Evolutionary conservation across 495 filamentous ascomycete species (phyloP).

Genomic region (Polyplosphaeria fusca): DNA sequence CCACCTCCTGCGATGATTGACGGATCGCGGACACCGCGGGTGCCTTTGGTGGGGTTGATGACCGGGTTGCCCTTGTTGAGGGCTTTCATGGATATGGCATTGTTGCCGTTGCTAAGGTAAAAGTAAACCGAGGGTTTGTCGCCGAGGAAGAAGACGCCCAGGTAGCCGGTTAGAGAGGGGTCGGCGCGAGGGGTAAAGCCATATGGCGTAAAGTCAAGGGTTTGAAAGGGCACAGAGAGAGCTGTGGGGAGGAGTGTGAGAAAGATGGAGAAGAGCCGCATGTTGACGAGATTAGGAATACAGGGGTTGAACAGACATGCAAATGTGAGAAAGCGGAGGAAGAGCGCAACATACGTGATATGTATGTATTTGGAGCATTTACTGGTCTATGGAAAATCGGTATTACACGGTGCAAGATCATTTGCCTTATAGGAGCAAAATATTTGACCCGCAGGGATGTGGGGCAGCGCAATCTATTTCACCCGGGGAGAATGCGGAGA

Average conservation of each 20-base stretch:
- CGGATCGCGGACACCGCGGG: conserved; percentile 51
- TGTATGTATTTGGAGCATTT: neutral
- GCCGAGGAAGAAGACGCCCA: conserved; percentile 54
- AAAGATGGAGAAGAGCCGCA: neutral
- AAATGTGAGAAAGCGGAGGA: neutral
- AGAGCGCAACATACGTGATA: no score
- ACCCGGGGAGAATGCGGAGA: conserved; percentile 7
- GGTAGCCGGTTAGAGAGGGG: conserved; percentile 46
- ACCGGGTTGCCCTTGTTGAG: conserved; percentile 50
- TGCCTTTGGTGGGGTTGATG: conserved; percentile 50
- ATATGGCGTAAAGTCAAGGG: conserved; percentile 18
- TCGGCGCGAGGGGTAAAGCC: conserved; percentile 40
- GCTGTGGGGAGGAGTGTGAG: neutral
- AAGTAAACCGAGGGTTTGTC: conserved; percentile 54
- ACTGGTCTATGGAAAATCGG: neutral
- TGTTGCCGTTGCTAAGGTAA: conserved; percentile 53
- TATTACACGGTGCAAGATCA: neutral
- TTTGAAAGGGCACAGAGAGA: neutral
- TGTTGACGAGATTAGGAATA: neutral
- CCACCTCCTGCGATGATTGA: conserved; percentile 49
- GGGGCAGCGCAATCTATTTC: neutral
- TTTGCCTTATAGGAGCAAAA: conserved; percentile 24
- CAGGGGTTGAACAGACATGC: neutral
- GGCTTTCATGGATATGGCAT: conserved; percentile 47
- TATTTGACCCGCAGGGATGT: neutral